Evolutionary conservation across 345 rosid species (phyloP).

Genomic region (Gynandropsis gynandra): DNA sequence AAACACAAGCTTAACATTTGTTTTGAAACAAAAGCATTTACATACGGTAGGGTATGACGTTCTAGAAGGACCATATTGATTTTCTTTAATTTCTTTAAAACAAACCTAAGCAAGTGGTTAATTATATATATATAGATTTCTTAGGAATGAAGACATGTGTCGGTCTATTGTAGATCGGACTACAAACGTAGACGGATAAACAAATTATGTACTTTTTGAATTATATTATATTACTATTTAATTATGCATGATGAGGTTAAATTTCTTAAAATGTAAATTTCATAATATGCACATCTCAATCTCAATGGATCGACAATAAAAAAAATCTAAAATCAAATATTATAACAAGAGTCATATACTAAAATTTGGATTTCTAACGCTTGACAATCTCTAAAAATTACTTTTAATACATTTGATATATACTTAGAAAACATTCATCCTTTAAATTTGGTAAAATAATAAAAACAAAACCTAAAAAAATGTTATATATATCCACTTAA

Average conservation of each 20-base stretch:
- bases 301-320: too few relatives aligned
- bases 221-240: slow-evolving; percentile 1
- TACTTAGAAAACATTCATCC: too few relatives aligned
- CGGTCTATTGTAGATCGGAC: slow-evolving; percentile 17
- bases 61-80: slow-evolving; percentile 19
- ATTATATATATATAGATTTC: slow-evolving; percentile 6
- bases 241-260: slow-evolving; percentile 14
- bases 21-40: background rate
- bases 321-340: too few relatives aligned
- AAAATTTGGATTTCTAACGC: too few relatives aligned
- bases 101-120: slow-evolving; percentile 24
- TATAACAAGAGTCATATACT: too few relatives aligned
- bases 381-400: too few relatives aligned
- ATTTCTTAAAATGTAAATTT: background rate
- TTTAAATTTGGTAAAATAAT: too few relatives aligned
- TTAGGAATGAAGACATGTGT: slow-evolving; percentile 20
- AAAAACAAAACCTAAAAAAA: too few relatives aligned
- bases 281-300: background rate
- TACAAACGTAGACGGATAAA: slow-evolving; percentile 8
- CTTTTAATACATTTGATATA: too few relatives aligned
- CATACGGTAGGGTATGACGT: slow-evolving; percentile 2
- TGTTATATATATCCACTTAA: too few relatives aligned
- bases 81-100: slow-evolving; percentile 9
- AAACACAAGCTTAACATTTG: too few relatives aligned
- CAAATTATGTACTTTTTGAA: slow-evolving; percentile 15